Evolutionary conservation across 2,329 filamentous ascomycete genomes (phyloP).

Genomic region (Trichocomaceae sp.): DNA sequence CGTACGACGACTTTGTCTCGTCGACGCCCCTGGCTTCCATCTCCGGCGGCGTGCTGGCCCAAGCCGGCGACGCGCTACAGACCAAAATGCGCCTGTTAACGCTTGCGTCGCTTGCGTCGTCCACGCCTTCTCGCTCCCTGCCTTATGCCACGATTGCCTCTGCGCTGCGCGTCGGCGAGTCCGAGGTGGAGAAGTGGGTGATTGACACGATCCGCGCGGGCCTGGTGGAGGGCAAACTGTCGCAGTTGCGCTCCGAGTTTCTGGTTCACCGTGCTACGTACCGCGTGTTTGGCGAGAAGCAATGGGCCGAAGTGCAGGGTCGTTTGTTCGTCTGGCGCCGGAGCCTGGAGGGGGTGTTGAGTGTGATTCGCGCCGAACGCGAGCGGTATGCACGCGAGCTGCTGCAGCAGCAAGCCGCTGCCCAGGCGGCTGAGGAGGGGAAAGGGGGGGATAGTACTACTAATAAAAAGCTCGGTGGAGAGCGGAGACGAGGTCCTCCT

Average conservation of each 20-base stretch:
- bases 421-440: slow-evolving; percentile 38
- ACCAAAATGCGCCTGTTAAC: slow-evolving; percentile 96
- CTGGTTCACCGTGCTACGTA: slow-evolving; percentile 94
- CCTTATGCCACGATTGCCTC: slow-evolving; percentile 79
- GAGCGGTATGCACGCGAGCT: slow-evolving; percentile 66
- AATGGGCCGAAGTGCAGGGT: slow-evolving; percentile 91
- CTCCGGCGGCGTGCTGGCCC: slow-evolving; percentile 77
- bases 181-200: slow-evolving; percentile 96
- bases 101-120: slow-evolving; percentile 79
- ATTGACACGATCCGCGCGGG: slow-evolving; percentile 96
- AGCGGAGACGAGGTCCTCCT: slow-evolving; percentile 28
- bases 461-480: slow-evolving; percentile 26
- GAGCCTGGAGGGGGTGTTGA: slow-evolving; percentile 70
- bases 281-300: slow-evolving; percentile 94
- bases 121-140: slow-evolving; percentile 75
- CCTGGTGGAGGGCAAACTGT: slow-evolving; percentile 92
- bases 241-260: slow-evolving; percentile 87
- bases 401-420: slow-evolving; percentile 52
- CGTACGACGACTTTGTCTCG: slow-evolving; percentile 91
- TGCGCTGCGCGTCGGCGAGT: slow-evolving; percentile 71
- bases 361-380: slow-evolving; percentile 73
- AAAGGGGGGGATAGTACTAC: slow-evolving; percentile 19
- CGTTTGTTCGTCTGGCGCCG: slow-evolving; percentile 86
- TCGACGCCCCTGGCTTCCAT: slow-evolving; percentile 47
- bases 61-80: slow-evolving; percentile 68